Percentiles rank a stretch among this genome's conserved stretches.
These are phyloP conservation scores for Aspergillus ochraceoroseus DNA, from an alignment of 2,329 filamentous ascomycete species.

Conservation along the genomic window DNA sequence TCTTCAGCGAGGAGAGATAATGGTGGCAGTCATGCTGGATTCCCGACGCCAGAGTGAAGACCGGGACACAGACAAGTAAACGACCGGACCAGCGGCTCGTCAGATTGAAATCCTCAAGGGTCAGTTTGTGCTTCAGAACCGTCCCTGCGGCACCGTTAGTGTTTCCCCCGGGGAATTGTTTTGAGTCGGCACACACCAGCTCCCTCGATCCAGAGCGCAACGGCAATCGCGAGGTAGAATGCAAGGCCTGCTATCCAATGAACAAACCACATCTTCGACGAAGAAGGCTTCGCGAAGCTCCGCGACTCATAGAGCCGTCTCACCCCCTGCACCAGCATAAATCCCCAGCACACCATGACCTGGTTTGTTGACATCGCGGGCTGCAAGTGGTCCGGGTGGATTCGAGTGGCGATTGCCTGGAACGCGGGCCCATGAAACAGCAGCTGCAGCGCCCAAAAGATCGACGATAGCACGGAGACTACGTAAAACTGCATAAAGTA, in stretches of 20 bases:
- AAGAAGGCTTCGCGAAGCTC: constrained; percentile 59
- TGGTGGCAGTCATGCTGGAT: constrained; percentile 71
- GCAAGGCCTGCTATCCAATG: constrained; percentile 74
- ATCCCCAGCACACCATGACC: constrained; percentile 60
- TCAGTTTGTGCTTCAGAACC: constrained; percentile 33
- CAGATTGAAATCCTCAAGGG: constrained; percentile 36
- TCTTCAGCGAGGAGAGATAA: constrained; percentile 65
- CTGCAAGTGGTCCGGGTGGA: constrained; percentile 32
- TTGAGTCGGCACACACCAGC: constrained; percentile 49
- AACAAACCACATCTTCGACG: constrained; percentile 75
- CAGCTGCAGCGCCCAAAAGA: constrained; percentile 69
- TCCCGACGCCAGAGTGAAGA: constrained; percentile 65
- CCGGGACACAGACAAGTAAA: constrained; percentile 52
- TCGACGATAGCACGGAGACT: constrained; percentile 61
- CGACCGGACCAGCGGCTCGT: constrained; percentile 46
- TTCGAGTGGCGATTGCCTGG: constrained; percentile 44
- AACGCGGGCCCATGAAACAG: constrained; percentile 53
- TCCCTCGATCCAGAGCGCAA: constrained; percentile 82
- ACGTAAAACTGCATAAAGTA: constrained; percentile 91
- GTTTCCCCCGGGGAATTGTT: background rate
- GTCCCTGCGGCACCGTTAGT: constrained; percentile 21
- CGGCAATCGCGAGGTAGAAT: constrained; percentile 69
- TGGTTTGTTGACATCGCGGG: constrained; percentile 57
- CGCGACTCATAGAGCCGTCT: constrained; percentile 74
- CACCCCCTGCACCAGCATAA: constrained; percentile 70